These are phyloP conservation scores for Dichotomocladium elegans DNA, from an alignment of 371 early-diverging fungal genomes.

Conservation along the genomic window DNA sequence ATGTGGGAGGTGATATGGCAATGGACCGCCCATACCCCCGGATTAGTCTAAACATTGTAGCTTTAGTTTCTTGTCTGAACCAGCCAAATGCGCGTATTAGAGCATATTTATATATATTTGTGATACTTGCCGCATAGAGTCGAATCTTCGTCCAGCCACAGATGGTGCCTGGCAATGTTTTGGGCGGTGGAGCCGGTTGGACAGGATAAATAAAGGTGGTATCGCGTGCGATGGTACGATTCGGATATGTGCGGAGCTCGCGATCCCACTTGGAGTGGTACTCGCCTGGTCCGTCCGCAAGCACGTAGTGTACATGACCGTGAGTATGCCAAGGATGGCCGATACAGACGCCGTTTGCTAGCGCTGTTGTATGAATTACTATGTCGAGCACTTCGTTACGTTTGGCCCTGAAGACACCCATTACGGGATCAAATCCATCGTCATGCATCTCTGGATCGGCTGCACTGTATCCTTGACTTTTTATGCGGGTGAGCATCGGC, in stretches of 20 bases:
- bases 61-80: not conserved
- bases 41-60: slow-evolving; percentile 5
- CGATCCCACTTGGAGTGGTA: slow-evolving; percentile 26
- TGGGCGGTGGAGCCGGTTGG: slow-evolving; percentile 12
- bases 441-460: too few relatives aligned
- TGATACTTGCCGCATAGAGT: slow-evolving; percentile 35
- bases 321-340: slow-evolving; percentile 48
- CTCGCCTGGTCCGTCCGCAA: slow-evolving; percentile 37
- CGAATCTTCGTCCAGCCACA: slow-evolving; percentile 44
- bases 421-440: slow-evolving; percentile 18
- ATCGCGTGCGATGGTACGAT: slow-evolving; percentile 18
- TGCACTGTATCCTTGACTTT: slow-evolving; percentile 1
- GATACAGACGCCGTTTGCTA: slow-evolving; percentile 16
- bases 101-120: too few relatives aligned
- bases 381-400: slow-evolving; percentile 32
- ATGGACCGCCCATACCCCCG: slow-evolving; percentile 15
- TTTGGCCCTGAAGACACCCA: slow-evolving; percentile 25
- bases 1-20: slow-evolving; percentile 34
- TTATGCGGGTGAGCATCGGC: not conserved
- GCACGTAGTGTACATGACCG: slow-evolving; percentile 36
- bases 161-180: not conserved
- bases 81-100: not conserved
- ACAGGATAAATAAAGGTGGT: slow-evolving; percentile 31
- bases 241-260: slow-evolving; percentile 12
- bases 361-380: slow-evolving; percentile 28